Evolutionary conservation across 495 filamentous ascomycete genomes (phyloP), one percentile per base, ranked within the genome.

Genomic region (Lophiostoma macrostomum): DNA sequence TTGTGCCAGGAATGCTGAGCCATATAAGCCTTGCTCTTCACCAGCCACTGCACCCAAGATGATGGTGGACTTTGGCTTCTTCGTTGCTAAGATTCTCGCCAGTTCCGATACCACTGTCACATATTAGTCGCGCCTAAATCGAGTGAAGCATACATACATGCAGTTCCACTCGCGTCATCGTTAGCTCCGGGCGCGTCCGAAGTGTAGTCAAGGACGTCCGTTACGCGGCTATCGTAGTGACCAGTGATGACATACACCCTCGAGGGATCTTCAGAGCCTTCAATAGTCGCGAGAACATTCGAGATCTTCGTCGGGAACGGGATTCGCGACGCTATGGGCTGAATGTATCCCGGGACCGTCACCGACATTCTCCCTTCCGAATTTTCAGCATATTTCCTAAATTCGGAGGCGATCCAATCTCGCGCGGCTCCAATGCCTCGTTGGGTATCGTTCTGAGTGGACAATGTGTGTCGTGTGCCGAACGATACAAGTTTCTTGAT

Each of bases 401-500:
- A 73, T 62, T 77, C 69, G 36, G 49, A 58, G n/a, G 64, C 63
- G 36, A 79, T 72, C 74, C 75, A 80, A 49, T 79, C 73, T 37
- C 77, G 60, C 23, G 77, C 76, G 12, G 76, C 77, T 4, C 77
- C 77, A 42, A 80, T 78, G 3, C 77, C 77, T 19, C 73, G 62
- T 8, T 64, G 69, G 11, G 65, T 64, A 38, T 69, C 66, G 34
- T 66, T 79, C 58, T 78, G 75, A 1, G 54, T 65, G 23, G 74
- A 77, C 14, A 77, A 55, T 5, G 77, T 79, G 57, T 78, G 76
- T 1, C 77, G 62, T 4, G 76, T 80, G 24, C 76, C 76, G 49
- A 77, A 80, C 20, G 64, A 71, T 7, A 72, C 75, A 1, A 80
- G 67, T 29, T 71, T 78, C 44, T 59, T 57, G 42, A 80, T 70